Evolutionary conservation across 73 alveolate genomes (phyloP), one percentile per base, ranked within the genome.

Genomic region (Blepharisma japonicum): DNA sequence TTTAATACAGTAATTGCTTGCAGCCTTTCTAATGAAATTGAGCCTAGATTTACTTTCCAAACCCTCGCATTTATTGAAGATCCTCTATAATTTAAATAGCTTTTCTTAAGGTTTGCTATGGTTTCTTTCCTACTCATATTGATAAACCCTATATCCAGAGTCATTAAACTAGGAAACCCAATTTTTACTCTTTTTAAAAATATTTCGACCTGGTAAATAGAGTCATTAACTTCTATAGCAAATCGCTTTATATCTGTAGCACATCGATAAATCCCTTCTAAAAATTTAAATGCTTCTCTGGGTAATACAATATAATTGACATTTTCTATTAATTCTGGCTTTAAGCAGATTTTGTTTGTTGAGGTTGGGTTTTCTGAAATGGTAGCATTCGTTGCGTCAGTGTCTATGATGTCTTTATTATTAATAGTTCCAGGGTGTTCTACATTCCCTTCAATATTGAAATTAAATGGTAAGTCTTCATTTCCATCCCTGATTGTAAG

Each of bases 351-450:
- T n/a, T 53, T 20, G 2, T 14, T 53, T 1, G 18, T n/a, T 53
- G 68, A 53, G 23, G 18, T 53, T n/a, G 68, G 23, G 3, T 20
- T 53, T 53, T 20, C 23, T 32, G 42, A 32, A 53, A n/a, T 20
- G 23, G 18, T n/a, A 53, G 23, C 32, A 53, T 14, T 53, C 23
- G 18, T 53, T 53, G 23, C 68, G 23, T 53, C 23, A 3, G 5
- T n/a, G 32, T 53, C 32, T n/a, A 53, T 53, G 23, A 53, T 14
- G 18, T 53, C 18, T 53, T 14, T n/a, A 53, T 53, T 53, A 53
- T 53, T 20, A 53, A 53, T 53, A n/a, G 68, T 14, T n/a, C 68
- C 68, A 53, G 68, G 68, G 23, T 53, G 68, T 53, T n/a, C 18
- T 53, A n/a, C 68, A 1, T n/a, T 53, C 3, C 18, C 18, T 53